phyloP scores from a whole-genome alignment of 108 stramenopile species.

The Fragilaria crotonensis region DNA sequence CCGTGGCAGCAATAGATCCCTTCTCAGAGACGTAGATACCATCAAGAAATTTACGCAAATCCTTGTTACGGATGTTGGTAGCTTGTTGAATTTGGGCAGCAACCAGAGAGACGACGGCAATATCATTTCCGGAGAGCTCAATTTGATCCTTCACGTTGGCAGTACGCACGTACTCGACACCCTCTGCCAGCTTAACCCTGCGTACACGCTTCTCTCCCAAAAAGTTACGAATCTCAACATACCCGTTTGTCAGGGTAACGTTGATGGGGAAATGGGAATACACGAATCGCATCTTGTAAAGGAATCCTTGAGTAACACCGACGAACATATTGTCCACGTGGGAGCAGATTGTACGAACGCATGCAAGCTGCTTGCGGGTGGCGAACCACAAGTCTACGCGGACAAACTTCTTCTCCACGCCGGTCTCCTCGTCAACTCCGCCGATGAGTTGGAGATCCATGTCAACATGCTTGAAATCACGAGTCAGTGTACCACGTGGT shows the following conservation, averaged over 20 bases:
- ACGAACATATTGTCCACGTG: slow-evolving; percentile 99
- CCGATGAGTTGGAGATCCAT: slow-evolving; percentile 70
- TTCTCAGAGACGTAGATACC: slow-evolving; percentile 99
- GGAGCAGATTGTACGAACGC: slow-evolving; percentile 95
- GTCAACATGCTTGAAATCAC: slow-evolving; percentile 94
- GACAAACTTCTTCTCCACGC: slow-evolving; percentile 44
- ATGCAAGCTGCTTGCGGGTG: slow-evolving; percentile 93
- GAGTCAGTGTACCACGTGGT: slow-evolving; percentile 84
- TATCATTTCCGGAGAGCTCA: slow-evolving; percentile 94
- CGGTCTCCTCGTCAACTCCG: slow-evolving; percentile 27
- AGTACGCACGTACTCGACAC: slow-evolving; percentile 88
- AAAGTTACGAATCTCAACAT: slow-evolving; percentile 99
- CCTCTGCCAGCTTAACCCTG: slow-evolving; percentile 79
- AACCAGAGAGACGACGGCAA: slow-evolving; percentile 91
- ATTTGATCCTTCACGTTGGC: slow-evolving; percentile 98
- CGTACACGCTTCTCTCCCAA: slow-evolving; percentile 98
- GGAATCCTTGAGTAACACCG: slow-evolving; percentile 97
- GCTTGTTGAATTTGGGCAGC: slow-evolving; percentile 94
- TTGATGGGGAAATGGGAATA: slow-evolving; percentile 99
- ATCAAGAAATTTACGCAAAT: slow-evolving; percentile 99
- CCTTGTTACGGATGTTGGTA: slow-evolving; percentile 96
- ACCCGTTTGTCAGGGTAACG: slow-evolving; percentile 69
- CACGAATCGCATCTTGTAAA: slow-evolving; percentile 99
- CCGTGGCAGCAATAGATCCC: slow-evolving; percentile 71
- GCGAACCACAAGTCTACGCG: slow-evolving; percentile 99